A percentile compares a stretch with the other conserved stretches of the same genome.
Evolutionary conservation across 2,329 filamentous ascomycete species (phyloP).

Genomic region (Pleomassaria siparia): DNA sequence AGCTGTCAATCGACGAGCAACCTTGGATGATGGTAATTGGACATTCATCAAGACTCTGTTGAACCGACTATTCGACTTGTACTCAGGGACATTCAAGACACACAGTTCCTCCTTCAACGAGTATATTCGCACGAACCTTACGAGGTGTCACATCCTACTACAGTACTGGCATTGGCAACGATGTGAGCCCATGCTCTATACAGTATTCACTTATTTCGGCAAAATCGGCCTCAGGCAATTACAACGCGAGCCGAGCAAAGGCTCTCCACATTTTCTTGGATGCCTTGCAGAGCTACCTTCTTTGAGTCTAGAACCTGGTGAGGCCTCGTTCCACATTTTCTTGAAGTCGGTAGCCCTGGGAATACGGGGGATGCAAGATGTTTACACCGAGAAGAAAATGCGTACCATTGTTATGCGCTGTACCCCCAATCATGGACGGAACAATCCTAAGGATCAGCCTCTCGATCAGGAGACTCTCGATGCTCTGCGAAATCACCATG

Average conservation of each 20-base stretch:
- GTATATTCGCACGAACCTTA: slow-evolving; percentile 56
- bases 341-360: slow-evolving; percentile 59
- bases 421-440: slow-evolving; percentile 62
- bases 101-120: slow-evolving; percentile 53
- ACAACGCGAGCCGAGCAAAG: slow-evolving; percentile 52
- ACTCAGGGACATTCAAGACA: slow-evolving; percentile 44
- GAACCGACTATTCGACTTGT: slow-evolving; percentile 50
- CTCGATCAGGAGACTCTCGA: slow-evolving; percentile 57
- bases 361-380: slow-evolving; percentile 48
- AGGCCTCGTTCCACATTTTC: slow-evolving; percentile 61
- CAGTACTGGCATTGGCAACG: slow-evolving; percentile 59
- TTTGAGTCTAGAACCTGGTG: slow-evolving; percentile 49
- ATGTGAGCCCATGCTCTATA: slow-evolving; percentile 56
- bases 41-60: slow-evolving; percentile 49
- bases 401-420: slow-evolving; percentile 59
- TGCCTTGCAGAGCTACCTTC: slow-evolving; percentile 47
- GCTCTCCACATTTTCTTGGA: slow-evolving; percentile 58
- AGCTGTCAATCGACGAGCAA: slow-evolving; percentile 44
- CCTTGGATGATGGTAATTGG: slow-evolving; percentile 53
- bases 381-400: slow-evolving; percentile 57
- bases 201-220: slow-evolving; percentile 62
- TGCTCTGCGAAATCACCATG: slow-evolving; percentile 63
- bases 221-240: slow-evolving; percentile 55
- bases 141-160: slow-evolving; percentile 57
- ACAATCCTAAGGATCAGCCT: slow-evolving; percentile 59